These are phyloP conservation scores for Kazachstania bromeliacearum DNA, from an alignment of 805 yeast species.

Conservation along the genomic window DNA sequence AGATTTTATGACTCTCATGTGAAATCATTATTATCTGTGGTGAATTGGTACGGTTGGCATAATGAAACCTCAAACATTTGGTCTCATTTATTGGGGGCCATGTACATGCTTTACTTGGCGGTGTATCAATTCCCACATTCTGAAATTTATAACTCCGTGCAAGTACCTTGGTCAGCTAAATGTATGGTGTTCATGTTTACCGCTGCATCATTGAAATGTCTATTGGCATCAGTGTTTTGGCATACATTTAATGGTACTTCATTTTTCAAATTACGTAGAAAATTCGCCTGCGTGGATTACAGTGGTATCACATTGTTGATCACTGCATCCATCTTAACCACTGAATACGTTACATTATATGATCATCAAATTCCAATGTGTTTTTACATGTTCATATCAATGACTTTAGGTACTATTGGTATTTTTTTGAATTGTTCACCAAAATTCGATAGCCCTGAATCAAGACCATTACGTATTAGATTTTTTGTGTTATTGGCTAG, in stretches of 20 bases:
- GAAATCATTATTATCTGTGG: constrained; percentile 54
- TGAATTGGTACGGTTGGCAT: constrained; percentile 41
- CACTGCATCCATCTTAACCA: constrained; percentile 78
- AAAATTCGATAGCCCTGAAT: constrained; percentile 77
- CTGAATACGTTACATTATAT: constrained; percentile 72
- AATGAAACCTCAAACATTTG: constrained; percentile 90
- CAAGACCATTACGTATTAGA: constrained; percentile 65
- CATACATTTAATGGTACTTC: constrained; percentile 84
- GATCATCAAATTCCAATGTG: constrained; percentile 13
- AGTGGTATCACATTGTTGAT: constrained; percentile 88
- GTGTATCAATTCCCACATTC: constrained; percentile 57
- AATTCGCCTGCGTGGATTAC: constrained; percentile 89
- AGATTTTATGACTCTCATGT: constrained; percentile 61
- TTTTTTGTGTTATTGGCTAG: constrained; percentile 74
- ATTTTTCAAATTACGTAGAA: constrained; percentile 47
- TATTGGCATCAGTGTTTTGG: constrained; percentile 76
- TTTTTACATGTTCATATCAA: constrained; percentile 50
- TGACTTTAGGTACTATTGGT: constrained; percentile 61
- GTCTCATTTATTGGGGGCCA: constrained; percentile 75
- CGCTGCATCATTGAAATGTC: constrained; percentile 64
- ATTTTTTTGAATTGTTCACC: constrained; percentile 87
- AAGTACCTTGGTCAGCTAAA: constrained; percentile 28
- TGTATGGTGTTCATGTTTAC: constrained; percentile 53
- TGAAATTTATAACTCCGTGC: constrained; percentile 39
- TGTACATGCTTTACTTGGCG: constrained; percentile 47